Evolutionary conservation across 2,329 filamentous ascomycete species (phyloP), one percentile per base, ranked within the genome.

Genomic region (Penicillium palitans): DNA sequence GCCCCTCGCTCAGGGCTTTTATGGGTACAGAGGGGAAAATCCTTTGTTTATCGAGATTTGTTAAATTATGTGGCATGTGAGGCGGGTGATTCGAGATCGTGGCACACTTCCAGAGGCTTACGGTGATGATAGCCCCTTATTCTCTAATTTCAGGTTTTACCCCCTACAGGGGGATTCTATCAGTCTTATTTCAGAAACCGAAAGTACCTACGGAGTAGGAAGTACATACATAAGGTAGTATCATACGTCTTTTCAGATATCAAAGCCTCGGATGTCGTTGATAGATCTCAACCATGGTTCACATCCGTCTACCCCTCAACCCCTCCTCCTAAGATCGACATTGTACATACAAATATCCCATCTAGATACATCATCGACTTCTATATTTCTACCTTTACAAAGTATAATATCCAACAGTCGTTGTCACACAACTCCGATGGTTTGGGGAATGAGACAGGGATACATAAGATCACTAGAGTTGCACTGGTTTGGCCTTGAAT

Each of bases 51-150:
- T 62, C 52, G 51, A 50, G 21, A 44, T 17, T 50, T 58, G 31
- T 35, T 62, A 52, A 61, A 62, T 57, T 62, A 60, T 64, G 63
- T 66, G 65, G 65, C 65, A 67, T 67, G 65, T 67, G 64, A 67
- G 65, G 64, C 61, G 63, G 61, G 61, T 59, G 58, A 52, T 59
- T 60, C 46, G 59, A 62, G 61, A 62, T 64, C 64, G 64, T 66
- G 64, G 64, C 61, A 64, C 59, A 46, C 51, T 48, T 48, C 44
- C 37, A 58, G 45, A 59, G 44, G 51, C 39, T 44, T 27, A 40
- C 15, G n/a, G 47, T 50, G 33, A 27, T n/a, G 25, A 27, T 25
- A n/a, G 46, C 54, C 54, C 54, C 47, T 57, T 45, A 52, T 57
- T 57, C 33, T 39, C 10, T 31, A 27, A 31, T 53, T 31, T 37